A percentile compares a stretch with the other conserved stretches of the same genome.
phyloP scores from a whole-genome alignment of 495 filamentous ascomycete genomes.

The Poronia punctata region DNA sequence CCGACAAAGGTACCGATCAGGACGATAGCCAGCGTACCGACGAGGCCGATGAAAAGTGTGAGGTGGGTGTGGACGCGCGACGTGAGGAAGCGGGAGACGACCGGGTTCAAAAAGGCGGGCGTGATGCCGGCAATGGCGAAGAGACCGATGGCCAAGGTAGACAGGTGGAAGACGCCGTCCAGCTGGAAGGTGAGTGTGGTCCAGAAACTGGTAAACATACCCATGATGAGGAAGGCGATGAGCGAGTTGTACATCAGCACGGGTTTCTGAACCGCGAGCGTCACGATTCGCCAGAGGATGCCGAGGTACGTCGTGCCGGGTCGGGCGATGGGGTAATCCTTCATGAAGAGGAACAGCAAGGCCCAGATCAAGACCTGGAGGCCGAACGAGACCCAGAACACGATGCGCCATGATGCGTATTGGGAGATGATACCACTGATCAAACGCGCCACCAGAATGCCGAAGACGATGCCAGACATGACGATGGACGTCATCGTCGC shows the following conservation, averaged over 20 bases:
- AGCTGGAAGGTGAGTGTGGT: constrained; percentile 80
- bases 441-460: constrained; percentile 68
- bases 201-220: constrained; percentile 53
- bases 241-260: constrained; percentile 54
- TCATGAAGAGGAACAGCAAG: constrained; percentile 67
- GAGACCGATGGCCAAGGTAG: constrained; percentile 57
- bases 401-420: constrained; percentile 62
- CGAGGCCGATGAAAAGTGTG: constrained; percentile 49
- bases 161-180: constrained; percentile 52
- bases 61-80: constrained; percentile 55
- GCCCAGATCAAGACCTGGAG: constrained; percentile 63
- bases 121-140: constrained; percentile 64
- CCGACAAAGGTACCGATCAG: constrained; percentile 59
- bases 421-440: constrained; percentile 69
- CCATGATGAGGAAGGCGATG: constrained; percentile 34
- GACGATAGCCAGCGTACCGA: constrained; percentile 47
- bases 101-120: constrained; percentile 51
- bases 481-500: constrained; percentile 66
- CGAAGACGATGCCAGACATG: constrained; percentile 69
- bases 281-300: constrained; percentile 57
- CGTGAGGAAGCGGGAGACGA: constrained; percentile 55
- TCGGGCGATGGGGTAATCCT: constrained; percentile 73
- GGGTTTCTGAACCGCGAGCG: constrained; percentile 55
- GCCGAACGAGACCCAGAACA: constrained; percentile 75
- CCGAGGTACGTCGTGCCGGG: constrained; percentile 58